A percentile compares a stretch with the other conserved stretches of the same genome.
Conservation (phyloP, 495 filamentous ascomycete genomes). For the Neurospora tetrasperma region DNA sequence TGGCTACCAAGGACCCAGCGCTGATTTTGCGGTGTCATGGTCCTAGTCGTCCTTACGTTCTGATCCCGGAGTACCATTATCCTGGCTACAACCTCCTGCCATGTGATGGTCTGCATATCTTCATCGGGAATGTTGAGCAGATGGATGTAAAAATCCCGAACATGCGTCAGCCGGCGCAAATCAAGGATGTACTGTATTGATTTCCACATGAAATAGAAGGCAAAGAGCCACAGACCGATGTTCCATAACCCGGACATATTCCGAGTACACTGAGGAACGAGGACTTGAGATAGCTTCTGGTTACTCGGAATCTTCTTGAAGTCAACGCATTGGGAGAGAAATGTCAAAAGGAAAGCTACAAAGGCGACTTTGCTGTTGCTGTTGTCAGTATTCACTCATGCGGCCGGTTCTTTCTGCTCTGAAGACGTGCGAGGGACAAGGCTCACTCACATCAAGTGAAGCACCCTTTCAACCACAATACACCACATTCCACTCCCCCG, state of each 20-base stretch:
- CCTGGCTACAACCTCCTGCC: constrained; percentile 86
- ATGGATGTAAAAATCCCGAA: constrained; percentile 84
- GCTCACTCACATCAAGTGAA: constrained; percentile 64
- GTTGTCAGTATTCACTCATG: constrained; percentile 11
- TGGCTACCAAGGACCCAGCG: constrained; percentile 67
- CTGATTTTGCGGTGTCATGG: constrained; percentile 33
- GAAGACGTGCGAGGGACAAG: not conserved
- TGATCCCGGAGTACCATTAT: constrained; percentile 80
- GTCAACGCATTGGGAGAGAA: constrained; percentile 80
- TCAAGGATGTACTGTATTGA: constrained; percentile 65
- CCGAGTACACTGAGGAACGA: constrained; percentile 72
- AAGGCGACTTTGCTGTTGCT: constrained; percentile 50
- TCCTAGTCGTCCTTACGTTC: constrained; percentile 72
- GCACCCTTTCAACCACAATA: constrained; percentile 57
- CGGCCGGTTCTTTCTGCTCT: constrained; percentile 30
- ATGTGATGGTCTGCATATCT: constrained; percentile 93
- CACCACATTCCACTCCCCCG: constrained; percentile 80
- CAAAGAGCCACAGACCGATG: constrained; percentile 71
- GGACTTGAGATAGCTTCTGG: constrained; percentile 62
- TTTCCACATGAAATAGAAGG: constrained; percentile 80
- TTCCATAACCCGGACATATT: constrained; percentile 78
- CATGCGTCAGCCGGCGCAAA: constrained; percentile 59
- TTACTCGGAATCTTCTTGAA: constrained; percentile 66
- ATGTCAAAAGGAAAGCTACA: constrained; percentile 72
- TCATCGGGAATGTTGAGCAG: constrained; percentile 77